Evolutionary conservation across 2,329 filamentous ascomycete genomes (phyloP).

Genomic region (Penicillium sumatraense): DNA sequence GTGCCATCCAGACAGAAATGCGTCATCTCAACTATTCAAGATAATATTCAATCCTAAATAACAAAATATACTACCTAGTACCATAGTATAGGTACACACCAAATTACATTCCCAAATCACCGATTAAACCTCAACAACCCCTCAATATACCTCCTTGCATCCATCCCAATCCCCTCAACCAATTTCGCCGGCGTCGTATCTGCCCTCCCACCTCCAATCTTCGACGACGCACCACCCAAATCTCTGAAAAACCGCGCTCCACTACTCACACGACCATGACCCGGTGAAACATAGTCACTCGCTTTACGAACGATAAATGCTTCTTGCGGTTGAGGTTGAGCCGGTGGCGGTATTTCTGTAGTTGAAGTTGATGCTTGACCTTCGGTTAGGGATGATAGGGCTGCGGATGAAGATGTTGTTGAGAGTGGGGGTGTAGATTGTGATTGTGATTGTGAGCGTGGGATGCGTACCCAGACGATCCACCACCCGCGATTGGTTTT

Average conservation of each 20-base stretch:
- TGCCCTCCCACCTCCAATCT: conserved; percentile 25
- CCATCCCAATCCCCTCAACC: conserved; percentile 52
- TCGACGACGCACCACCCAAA: conserved; percentile 41
- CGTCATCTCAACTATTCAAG: too few relatives aligned
- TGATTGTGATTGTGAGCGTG: conserved; percentile 7
- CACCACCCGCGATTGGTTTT: conserved; percentile 70
- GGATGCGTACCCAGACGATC: conserved; percentile 67
- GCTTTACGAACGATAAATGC: conserved; percentile 53
- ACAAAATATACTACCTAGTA: too few relatives aligned
- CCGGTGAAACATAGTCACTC: conserved; percentile 43
- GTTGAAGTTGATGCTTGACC: not conserved
- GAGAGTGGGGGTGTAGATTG: conserved; percentile 12
- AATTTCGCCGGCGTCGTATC: conserved; percentile 42
- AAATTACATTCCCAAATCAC: conserved; percentile 25
- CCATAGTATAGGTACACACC: not conserved
- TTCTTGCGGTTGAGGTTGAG: conserved; percentile 35
- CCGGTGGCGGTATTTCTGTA: not conserved
- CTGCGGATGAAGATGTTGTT: conserved; percentile 18
- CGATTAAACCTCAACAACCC: conserved; percentile 50
- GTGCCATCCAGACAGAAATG: too few relatives aligned
- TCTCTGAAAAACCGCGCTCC: conserved; percentile 45
- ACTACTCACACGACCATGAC: conserved; percentile 38
- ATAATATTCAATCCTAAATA: too few relatives aligned
- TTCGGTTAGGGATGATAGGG: conserved; percentile 16
- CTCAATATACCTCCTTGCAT: conserved; percentile 53